These are phyloP conservation scores for Melanopsichium pennsylvanicum DNA, from an alignment of 1,284 basidiomycete species.

Conservation along the genomic window DNA sequence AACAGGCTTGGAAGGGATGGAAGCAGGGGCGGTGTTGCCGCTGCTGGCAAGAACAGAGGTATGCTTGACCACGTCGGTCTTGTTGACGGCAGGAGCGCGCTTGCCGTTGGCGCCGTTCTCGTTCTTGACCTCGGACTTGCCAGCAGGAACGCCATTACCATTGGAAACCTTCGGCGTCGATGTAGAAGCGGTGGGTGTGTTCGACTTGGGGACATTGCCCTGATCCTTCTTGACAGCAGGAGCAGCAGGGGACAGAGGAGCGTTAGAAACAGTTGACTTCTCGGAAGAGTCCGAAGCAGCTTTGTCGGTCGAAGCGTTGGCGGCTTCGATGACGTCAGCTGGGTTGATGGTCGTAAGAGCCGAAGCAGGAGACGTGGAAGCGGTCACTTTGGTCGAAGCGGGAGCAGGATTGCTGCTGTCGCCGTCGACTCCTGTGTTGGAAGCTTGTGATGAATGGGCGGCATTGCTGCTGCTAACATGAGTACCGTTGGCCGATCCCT, in stretches of 20 bases:
- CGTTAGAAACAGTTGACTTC: slow-evolving; percentile 8
- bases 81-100: slow-evolving; percentile 15
- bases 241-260: slow-evolving; percentile 2
- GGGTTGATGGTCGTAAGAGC: slow-evolving; percentile 31
- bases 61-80: slow-evolving; percentile 27
- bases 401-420: slow-evolving; percentile 10
- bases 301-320: slow-evolving; percentile 20
- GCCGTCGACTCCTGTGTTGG: slow-evolving; percentile 5
- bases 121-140: slow-evolving; percentile 23
- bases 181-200: slow-evolving; percentile 8
- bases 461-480: slow-evolving; percentile 6
- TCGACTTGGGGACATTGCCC: slow-evolving; percentile 15
- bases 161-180: slow-evolving; percentile 9
- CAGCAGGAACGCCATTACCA: slow-evolving; percentile 7
- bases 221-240: slow-evolving; percentile 22
- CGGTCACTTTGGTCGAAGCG: slow-evolving; percentile 21
- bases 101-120: slow-evolving; percentile 22
- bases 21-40: slow-evolving; percentile 25
- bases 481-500: slow-evolving; percentile 11
- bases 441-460: slow-evolving; percentile 10
- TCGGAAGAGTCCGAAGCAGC: slow-evolving; percentile 12
- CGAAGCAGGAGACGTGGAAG: slow-evolving; percentile 34
- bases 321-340: slow-evolving; percentile 8
- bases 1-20: slow-evolving; percentile 34
- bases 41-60: not conserved